phyloP scores from a whole-genome alignment of 169 alveolate genomes.

The Miamiensis avidus region DNA sequence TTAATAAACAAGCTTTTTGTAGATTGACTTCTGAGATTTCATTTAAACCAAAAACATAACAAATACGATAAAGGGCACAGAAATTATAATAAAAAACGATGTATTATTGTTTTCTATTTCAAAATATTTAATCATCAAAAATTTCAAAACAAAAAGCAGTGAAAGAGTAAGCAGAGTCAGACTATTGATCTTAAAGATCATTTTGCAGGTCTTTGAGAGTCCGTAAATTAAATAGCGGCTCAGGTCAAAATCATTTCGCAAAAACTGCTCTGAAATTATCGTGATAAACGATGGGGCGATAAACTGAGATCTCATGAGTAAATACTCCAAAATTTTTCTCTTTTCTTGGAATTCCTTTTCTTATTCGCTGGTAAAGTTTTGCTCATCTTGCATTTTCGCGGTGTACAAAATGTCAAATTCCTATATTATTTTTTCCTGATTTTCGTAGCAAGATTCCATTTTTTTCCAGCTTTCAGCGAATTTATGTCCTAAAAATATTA shows the following conservation, averaged over 20 bases:
- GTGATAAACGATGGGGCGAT: background rate
- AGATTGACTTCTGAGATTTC: background rate
- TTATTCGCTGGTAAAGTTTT: background rate
- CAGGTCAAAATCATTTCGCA: background rate
- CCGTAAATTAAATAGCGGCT: background rate
- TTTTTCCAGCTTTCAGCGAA: background rate
- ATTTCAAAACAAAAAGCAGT: background rate
- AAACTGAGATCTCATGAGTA: background rate
- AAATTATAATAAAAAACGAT: background rate
- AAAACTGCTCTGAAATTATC: background rate
- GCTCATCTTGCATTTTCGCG: background rate
- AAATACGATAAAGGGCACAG: background rate
- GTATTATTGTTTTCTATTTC: background rate
- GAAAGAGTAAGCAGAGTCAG: background rate
- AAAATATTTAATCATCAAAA: background rate
- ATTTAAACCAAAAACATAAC: background rate
- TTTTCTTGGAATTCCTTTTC: background rate
- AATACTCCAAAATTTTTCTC: background rate
- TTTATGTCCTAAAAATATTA: no score
- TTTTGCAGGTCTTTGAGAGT: background rate
- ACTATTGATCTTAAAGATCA: no score
- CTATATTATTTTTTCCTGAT: background rate
- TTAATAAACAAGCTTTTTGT: background rate
- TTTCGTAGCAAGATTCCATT: background rate
- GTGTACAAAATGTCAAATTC: background rate